Conservation (phyloP, 495 filamentous ascomycete genomes). For the Parmelia sp. region DNA sequence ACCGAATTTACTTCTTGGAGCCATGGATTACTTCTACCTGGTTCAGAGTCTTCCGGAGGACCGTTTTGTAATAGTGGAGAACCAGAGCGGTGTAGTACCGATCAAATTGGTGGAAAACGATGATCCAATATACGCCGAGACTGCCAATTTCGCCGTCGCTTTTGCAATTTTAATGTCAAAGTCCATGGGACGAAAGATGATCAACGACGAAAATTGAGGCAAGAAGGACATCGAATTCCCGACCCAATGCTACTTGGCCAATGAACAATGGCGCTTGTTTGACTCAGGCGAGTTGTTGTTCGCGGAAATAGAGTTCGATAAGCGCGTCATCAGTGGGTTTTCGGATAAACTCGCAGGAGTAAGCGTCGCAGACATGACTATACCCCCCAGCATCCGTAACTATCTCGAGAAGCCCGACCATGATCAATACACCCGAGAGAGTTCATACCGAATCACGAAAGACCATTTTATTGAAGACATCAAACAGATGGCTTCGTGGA, state of each 20-base stretch:
- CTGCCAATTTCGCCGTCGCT: constrained; percentile 16
- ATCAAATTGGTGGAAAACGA: constrained; percentile 15
- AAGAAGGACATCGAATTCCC: not conserved
- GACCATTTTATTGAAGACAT: constrained; percentile 4
- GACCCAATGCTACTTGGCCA: constrained; percentile 2
- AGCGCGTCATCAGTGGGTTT: constrained; percentile 1
- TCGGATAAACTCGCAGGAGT: constrained; percentile 6
- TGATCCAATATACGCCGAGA: constrained; percentile 21
- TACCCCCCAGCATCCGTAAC: constrained; percentile 4
- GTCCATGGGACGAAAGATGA: constrained; percentile 7
- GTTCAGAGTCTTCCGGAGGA: constrained; percentile 25
- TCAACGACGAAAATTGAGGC: not conserved
- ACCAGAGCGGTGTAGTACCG: constrained; percentile 13
- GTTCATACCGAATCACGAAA: not conserved
- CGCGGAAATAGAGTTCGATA: constrained; percentile 15
- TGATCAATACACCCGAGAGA: no score
- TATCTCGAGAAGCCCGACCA: constrained; percentile 6
- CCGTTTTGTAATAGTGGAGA: constrained; percentile 13
- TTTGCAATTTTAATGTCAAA: constrained; percentile 12
- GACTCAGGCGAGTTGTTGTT: constrained; percentile 17
- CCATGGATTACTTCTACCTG: constrained; percentile 23
- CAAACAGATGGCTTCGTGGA: constrained; percentile 10
- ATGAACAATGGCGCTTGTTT: constrained; percentile 17
- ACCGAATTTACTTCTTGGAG: constrained; percentile 12
- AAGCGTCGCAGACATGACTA: constrained; percentile 9